Evolutionary conservation across 2,329 filamentous ascomycete genomes (phyloP).

Genomic region (Pseudogymnoascus sp.): DNA sequence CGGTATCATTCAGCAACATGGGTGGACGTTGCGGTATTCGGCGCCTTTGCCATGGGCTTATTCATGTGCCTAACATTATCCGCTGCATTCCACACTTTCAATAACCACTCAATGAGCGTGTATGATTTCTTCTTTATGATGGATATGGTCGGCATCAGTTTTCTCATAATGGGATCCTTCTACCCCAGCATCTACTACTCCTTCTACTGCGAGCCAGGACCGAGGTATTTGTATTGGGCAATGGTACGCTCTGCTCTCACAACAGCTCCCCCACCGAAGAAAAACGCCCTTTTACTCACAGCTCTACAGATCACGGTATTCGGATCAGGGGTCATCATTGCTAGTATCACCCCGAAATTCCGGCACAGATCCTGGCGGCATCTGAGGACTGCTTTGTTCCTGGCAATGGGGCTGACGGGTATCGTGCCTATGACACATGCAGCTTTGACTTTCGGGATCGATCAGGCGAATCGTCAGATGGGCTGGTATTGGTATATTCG

Average conservation of each 20-base stretch:
- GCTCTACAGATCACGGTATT: conserved; percentile 3
- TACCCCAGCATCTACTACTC: conserved; percentile 1
- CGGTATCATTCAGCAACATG: not conserved
- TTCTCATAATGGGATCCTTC: conserved; percentile 2
- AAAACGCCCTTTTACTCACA: not conserved
- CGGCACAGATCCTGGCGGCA: conserved; percentile 3
- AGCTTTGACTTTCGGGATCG: not conserved
- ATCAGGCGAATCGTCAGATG: not conserved
- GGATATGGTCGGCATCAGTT: not conserved
- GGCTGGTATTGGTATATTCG: conserved; percentile 1
- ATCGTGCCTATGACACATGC: conserved; percentile 2
- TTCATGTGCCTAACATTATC: conserved; percentile 3
- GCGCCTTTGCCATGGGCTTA: not conserved
- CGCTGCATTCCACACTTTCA: not conserved
- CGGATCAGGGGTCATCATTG: not conserved
- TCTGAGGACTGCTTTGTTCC: not conserved
- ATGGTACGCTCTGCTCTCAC: not conserved
- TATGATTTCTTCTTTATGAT: not conserved
- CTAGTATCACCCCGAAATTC: conserved; percentile 4
- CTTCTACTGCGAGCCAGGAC: conserved; percentile 1
- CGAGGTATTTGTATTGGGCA: conserved; percentile 6
- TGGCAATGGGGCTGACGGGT: conserved; percentile 1
- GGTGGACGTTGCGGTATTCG: not conserved
- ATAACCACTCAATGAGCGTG: not conserved
- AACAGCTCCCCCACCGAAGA: not conserved